Base-by-base conservation (phyloP, 2,329 filamentous ascomycete genomes). In the Erysiphe neolycopersici region DNA sequence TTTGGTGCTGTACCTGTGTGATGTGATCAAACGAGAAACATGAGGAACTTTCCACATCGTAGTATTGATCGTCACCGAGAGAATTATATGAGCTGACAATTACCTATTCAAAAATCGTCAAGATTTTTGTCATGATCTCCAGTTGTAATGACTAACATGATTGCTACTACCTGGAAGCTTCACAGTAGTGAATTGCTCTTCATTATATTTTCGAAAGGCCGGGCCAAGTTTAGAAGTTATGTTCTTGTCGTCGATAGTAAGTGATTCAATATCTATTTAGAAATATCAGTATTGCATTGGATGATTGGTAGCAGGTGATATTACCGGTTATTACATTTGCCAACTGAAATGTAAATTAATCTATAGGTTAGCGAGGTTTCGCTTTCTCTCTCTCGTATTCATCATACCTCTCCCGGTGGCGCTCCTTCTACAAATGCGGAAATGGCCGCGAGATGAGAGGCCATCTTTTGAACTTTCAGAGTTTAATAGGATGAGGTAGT, bases 191-290 rank as follows among this genome's bases (percentile, higher is more conserved):
- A 94, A 79, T 61, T 98, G 89, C 61, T 85, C 79, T 62, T 98
- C 87, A 55, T 95, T 94, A 69, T 98, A 95, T 61, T 79, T 83
- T 62, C 85, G 68, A 59, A 93, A 91, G 0, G 89, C 84, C 0
- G 84, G 80, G 6, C 68, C 71, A 43, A 94, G 76, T 49, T 79
- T 74, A 47, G 73, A 64, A 44, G 85, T 63, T 48, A 89, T 64
- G 44, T 68, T 64, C 33, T 75, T 71, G 37, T 74, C 73, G 52
- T 79, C 73, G 48, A 72, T 65, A 16, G 84, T 83, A 38, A 98
- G 68, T 42, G 74, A 68, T 61, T 93, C 92, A 66, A 98, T 91
- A 59, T 93, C 89, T 91, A 60, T 48, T 47, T 41, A 36, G 38
- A 41, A 36, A 32, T 29, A 5, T 52, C 41, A 52, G 47, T 32